Conservation (phyloP, 148 eudicot species). For the Rheum nobile region DNA sequence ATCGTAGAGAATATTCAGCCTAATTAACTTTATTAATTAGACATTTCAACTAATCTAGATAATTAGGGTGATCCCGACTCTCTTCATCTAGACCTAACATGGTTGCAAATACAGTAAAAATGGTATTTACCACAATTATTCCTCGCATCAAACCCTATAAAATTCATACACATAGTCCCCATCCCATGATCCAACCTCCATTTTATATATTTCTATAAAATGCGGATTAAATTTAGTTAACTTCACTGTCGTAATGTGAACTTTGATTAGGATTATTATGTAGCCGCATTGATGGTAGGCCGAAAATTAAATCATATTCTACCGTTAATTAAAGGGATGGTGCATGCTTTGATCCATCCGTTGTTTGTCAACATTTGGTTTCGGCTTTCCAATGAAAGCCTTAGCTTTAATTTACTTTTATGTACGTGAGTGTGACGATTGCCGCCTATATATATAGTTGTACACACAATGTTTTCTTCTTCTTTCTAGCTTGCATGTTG, state of each 20-base stretch:
- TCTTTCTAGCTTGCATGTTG: background rate
- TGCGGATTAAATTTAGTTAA: background rate
- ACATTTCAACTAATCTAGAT: background rate
- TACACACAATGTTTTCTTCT: background rate
- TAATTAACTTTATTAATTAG: background rate
- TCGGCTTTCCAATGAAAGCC: background rate
- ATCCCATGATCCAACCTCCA: background rate
- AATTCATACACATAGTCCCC: no score
- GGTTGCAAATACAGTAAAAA: background rate
- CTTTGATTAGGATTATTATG: background rate
- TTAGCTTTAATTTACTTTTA: background rate
- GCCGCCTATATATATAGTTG: background rate
- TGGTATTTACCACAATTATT: background rate
- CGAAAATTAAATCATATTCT: background rate
- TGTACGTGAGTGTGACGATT: background rate
- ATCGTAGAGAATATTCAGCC: background rate
- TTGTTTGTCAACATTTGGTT: background rate
- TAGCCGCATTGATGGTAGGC: background rate
- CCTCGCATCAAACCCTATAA: background rate
- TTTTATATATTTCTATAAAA: background rate
- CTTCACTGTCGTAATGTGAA: conserved; percentile 1
- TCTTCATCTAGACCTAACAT: conserved; percentile 4
- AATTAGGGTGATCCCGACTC: conserved; percentile 3
- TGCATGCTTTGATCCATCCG: background rate
- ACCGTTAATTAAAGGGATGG: background rate